Base-by-base conservation (phyloP, 2,329 filamentous ascomycete species). In the Botrytis fabae region DNA sequence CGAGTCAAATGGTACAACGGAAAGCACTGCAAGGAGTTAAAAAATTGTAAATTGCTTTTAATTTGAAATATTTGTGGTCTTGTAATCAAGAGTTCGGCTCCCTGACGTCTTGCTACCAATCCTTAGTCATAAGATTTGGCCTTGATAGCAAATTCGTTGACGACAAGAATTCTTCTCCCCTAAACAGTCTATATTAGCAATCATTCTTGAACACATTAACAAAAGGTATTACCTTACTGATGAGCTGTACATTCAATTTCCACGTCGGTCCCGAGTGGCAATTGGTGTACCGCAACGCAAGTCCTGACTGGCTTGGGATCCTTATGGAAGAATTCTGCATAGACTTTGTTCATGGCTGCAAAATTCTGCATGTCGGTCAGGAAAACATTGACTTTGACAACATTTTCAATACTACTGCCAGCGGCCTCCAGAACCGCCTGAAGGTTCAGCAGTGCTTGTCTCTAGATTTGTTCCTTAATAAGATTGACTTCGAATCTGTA, bases 321-420 rank as follows among this genome's bases (percentile, higher is more conserved):
- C 73, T 81, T 79, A 16, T 75, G 79, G 73, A 88, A 87, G 73
- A 86, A 84, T 77, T 86, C 83, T 44, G 84, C 82, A 73, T 88
- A 90, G 4, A 84, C 86, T 74, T 86, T 85, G 74, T 89, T 90
- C 82, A 90, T 86, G 16, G 83, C 82, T 0, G 83, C 85, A 79
- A 92, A 92, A 79, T 92, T 84, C 64, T 86, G 83, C 89, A 93
- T 92, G 73, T 86, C 85, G 1, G 86, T 88, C 32, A 93, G 80
- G 79, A 90, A 93, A 40, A 92, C 84, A 77, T 91, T 92, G 75
- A 90, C 86, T 81, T 92, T 92, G 80, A 92, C 86, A 0, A 89
- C 86, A 72, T 91, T 90, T 44, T 86, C 83, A 54, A 92, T 82
- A 73, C 83, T 84, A 69, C 86, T 88, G 0, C 89, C 89, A 0